Evolutionary conservation across 805 yeast species (phyloP).

Genomic region (Candida railenensis): DNA sequence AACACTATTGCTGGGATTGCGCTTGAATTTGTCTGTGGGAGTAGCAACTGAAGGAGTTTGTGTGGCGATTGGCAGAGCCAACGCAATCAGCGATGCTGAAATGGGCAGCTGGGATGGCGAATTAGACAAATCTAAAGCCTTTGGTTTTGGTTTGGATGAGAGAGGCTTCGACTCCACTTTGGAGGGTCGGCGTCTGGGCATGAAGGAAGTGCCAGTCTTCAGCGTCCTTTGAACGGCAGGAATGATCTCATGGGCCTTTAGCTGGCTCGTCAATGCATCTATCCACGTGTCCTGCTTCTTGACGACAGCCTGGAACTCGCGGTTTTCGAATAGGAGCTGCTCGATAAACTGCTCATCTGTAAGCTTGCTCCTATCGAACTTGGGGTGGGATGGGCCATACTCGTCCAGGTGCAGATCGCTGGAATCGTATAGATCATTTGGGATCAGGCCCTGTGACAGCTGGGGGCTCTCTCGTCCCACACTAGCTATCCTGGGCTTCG

Average conservation of each 20-base stretch:
- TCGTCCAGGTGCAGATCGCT: not conserved
- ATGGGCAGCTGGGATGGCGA: not conserved
- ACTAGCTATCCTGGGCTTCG: not conserved
- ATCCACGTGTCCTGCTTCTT: conserved; percentile 10
- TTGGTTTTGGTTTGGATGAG: not conserved
- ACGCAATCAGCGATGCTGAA: not conserved
- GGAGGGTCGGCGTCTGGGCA: not conserved
- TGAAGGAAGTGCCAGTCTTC: not conserved
- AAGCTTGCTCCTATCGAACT: conserved; percentile 29
- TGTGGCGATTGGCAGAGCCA: not conserved
- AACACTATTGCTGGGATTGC: not conserved
- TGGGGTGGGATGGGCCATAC: conserved; percentile 33
- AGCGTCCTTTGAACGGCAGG: conserved; percentile 2
- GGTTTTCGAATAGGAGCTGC: conserved; percentile 33
- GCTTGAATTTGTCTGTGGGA: not conserved
- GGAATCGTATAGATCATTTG: not conserved
- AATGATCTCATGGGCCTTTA: conserved; percentile 7
- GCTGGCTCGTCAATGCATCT: conserved; percentile 9
- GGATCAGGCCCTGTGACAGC: conserved; percentile 1
- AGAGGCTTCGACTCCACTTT: too few species aligned
- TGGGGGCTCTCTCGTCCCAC: conserved; percentile 1
- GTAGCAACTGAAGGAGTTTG: not conserved
- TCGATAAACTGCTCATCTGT: conserved; percentile 33
- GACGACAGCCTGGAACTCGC: conserved; percentile 26
- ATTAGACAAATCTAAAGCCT: too few species aligned